Percentiles rank a stretch among this genome's conserved stretches.
Evolutionary conservation across 2,329 filamentous ascomycete genomes (phyloP).

Genomic region (Stagonosporopsis vannaccii): DNA sequence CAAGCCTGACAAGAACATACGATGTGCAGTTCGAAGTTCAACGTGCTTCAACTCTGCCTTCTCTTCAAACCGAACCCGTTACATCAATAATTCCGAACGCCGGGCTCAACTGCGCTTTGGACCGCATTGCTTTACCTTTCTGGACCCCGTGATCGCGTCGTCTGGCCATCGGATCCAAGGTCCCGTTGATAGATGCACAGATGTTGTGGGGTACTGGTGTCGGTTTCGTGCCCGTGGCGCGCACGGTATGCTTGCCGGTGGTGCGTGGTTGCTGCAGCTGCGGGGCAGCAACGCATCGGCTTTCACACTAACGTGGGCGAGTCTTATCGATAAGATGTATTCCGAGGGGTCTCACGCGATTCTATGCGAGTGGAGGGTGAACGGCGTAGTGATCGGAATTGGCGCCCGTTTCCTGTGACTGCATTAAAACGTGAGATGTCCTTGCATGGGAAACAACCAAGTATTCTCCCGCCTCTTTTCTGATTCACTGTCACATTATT

Average conservation of each 20-base stretch:
- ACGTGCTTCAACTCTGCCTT: neutral
- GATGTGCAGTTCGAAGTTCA: neutral
- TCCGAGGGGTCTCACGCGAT: slow-evolving; percentile 5
- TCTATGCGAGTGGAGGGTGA: neutral
- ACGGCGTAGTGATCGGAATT: slow-evolving; percentile 3
- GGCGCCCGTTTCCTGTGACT: neutral
- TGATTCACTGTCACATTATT: neutral
- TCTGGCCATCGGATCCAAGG: neutral
- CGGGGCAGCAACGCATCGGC: slow-evolving; percentile 12
- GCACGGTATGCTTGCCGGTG: slow-evolving; percentile 15
- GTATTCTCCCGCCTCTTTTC: neutral
- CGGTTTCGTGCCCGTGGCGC: slow-evolving; percentile 13
- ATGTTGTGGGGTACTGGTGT: slow-evolving; percentile 1
- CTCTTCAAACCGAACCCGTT: neutral
- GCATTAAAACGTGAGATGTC: slow-evolving; percentile 6
- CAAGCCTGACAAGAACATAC: neutral
- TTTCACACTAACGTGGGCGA: slow-evolving; percentile 9
- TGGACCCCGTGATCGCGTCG: neutral
- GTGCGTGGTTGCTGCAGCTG: slow-evolving; percentile 7
- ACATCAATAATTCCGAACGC: neutral
- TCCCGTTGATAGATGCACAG: neutral
- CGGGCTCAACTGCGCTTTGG: slow-evolving; percentile 7
- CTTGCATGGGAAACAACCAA: neutral
- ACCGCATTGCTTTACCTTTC: slow-evolving; percentile 2
- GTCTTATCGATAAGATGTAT: slow-evolving; percentile 17